Evolutionary conservation across 495 filamentous ascomycete species (phyloP).

Genomic region (Tuber melanosporum): DNA sequence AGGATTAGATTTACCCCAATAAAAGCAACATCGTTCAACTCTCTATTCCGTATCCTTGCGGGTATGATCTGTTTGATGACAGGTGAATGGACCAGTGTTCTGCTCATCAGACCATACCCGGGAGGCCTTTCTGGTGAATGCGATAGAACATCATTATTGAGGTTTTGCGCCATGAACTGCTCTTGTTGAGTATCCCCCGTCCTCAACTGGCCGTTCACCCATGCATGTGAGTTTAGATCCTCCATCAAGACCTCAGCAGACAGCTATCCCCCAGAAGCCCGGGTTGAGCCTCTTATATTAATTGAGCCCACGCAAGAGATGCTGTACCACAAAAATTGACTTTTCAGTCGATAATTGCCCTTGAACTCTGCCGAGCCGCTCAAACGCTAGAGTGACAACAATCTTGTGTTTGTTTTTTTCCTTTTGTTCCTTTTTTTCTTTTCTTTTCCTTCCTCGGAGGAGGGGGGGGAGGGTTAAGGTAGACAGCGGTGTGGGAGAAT

Average conservation of each 20-base stretch:
- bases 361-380: constrained; percentile 11
- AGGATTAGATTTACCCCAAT: constrained; percentile 58
- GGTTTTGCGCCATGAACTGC: constrained; percentile 38
- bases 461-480: not conserved
- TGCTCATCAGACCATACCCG: constrained; percentile 62
- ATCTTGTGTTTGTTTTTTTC: constrained; percentile 1
- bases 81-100: constrained; percentile 68
- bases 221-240: constrained; percentile 36
- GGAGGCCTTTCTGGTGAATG: constrained; percentile 44
- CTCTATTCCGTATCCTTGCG: constrained; percentile 60
- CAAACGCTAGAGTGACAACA: constrained; percentile 9
- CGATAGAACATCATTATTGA: constrained; percentile 31
- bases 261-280: constrained; percentile 25
- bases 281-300: constrained; percentile 38
- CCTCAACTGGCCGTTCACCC: constrained; percentile 37
- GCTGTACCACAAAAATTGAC: constrained; percentile 18
- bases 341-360: constrained; percentile 18
- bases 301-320: constrained; percentile 24
- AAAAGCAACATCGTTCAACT: constrained; percentile 83
- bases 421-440: not conserved
- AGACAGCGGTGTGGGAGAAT: not conserved
- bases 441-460: not conserved
- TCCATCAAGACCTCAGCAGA: constrained; percentile 36
- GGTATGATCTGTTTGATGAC: constrained; percentile 73
- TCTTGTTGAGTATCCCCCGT: constrained; percentile 28